phyloP scores from a whole-genome alignment of 78 protist genomes.

The Cyanophora paradoxa region DNA sequence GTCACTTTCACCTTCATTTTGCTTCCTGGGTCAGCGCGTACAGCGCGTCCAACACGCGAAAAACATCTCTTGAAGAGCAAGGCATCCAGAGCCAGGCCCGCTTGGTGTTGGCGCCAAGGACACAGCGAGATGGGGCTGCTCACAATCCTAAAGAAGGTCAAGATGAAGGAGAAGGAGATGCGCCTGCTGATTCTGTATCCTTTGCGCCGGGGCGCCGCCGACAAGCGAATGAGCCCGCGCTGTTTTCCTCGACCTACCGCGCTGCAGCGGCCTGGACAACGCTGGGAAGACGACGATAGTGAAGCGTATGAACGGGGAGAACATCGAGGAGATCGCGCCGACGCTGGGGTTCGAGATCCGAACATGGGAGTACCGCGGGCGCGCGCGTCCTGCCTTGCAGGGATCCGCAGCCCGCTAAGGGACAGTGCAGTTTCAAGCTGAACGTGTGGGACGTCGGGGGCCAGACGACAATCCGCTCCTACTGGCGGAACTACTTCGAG shows the following conservation, averaged over 20 bases:
- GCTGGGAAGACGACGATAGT: conserved; percentile 98
- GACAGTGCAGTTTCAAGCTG: conserved; percentile 75
- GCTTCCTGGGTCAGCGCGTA: no score
- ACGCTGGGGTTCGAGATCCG: conserved; percentile 96
- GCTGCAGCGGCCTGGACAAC: conserved; percentile 88
- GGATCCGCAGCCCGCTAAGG: no score
- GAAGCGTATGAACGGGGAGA: conserved; percentile 87
- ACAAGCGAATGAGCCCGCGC: neutral
- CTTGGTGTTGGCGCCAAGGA: no score
- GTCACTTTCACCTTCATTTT: no score
- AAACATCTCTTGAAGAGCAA: no score
- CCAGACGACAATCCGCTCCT: conserved; percentile 92
- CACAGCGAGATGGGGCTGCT: conserved; percentile 96
- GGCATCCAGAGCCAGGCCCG: no score
- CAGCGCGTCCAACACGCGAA: no score
- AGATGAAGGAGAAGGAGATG: conserved; percentile 90
- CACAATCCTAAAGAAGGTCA: conserved; percentile 83
- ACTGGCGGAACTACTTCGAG: conserved; percentile 97
- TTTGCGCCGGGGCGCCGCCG: neutral
- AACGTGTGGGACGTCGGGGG: conserved; percentile 99
- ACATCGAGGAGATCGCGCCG: conserved; percentile 76
- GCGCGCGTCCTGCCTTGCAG: no score
- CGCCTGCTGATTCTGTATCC: conserved; percentile 81
- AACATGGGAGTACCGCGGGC: conserved; percentile 68
- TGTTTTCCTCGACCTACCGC: neutral